Percentiles rank a stretch among this genome's conserved stretches.
phyloP scores from a whole-genome alignment of 768 basidiomycete genomes.

The Cystofilobasidium bisporidii region DNA sequence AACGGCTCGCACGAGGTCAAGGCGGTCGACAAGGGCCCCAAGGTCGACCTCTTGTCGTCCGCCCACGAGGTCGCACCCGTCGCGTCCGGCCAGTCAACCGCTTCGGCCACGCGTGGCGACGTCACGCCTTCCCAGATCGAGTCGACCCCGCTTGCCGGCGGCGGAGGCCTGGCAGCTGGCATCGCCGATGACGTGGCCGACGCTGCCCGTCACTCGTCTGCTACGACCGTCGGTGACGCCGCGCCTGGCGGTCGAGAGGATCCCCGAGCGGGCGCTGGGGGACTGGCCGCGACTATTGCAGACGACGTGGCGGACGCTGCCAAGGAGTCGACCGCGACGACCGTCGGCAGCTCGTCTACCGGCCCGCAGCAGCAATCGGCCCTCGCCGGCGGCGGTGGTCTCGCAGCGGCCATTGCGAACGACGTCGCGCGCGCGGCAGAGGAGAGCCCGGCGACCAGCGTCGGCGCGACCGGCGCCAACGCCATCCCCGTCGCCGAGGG shows the following conservation, averaged over 20 bases:
- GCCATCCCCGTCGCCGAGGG: not conserved
- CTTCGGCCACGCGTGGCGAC: not conserved
- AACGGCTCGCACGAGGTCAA: not conserved
- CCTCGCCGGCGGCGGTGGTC: not conserved
- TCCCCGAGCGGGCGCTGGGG: slow-evolving; percentile 3
- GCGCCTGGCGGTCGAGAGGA: not conserved
- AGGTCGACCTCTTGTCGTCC: slow-evolving; percentile 2
- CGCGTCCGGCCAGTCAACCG: not conserved
- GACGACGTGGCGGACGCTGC: slow-evolving; percentile 14
- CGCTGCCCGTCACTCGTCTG: slow-evolving; percentile 6
- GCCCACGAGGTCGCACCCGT: not conserved
- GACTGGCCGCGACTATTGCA: slow-evolving; percentile 8
- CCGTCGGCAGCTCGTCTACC: too few relatives aligned
- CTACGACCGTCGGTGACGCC: not conserved
- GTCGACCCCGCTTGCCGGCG: not conserved
- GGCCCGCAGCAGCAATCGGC: not conserved
- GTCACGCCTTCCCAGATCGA: not conserved
- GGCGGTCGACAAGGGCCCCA: not conserved
- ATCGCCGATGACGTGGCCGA: not conserved
- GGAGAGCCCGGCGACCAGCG: not conserved
- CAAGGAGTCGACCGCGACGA: slow-evolving; percentile 15
- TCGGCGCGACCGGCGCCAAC: not conserved
- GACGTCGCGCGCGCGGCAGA: not conserved
- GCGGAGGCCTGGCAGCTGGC: slow-evolving; percentile 17
- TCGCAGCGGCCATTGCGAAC: not conserved